Evolutionary conservation across 2,329 filamentous ascomycete species (phyloP), one percentile per base, ranked within the genome.

Genomic region (Cladosporium cucumerinum): DNA sequence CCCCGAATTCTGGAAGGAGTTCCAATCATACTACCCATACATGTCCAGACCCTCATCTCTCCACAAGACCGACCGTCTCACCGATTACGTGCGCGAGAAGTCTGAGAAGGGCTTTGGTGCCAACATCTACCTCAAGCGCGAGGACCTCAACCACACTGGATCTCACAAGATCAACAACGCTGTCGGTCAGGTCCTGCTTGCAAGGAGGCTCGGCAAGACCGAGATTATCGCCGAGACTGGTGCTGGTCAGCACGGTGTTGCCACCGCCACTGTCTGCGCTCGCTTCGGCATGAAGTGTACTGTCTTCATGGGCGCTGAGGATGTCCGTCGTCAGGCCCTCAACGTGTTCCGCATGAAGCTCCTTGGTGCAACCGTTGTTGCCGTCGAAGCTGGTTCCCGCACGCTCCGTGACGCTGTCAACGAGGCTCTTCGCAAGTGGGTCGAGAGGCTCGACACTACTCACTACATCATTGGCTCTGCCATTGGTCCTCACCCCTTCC

Each of bases 121-220:
- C 57, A 96, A 93, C 75, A 96, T 99, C 81, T 99, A 94, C 89
- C 82, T 99, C 71, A 99, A 99, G 86, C 88, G 95, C 72, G 95
- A 99, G 80, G 95, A 99, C 77, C 83, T 98, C 64, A 98, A 98
- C 80, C 95, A 99, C 78, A 98, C 95, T 10, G 95, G 95, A 70
- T 96, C 91, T 68, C 95, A 99, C 85, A 99, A 99, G 86, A 98
- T 99, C 84, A 99, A 99, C 84, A 99, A 99, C 74, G 95, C 95
- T 0, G 83, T 99, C 10, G 95, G 95, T 2, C 95, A 99, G 78
- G 88, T 97, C 57, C 85, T 99, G 16, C 82, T 99, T 46, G 95
- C 95, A 1, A 86, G 86, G 72, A 85, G 92, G 67, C 81, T 99
- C 57, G 95, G 95, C 59, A 99, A 99, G 86, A 97, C 89, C 6